Evolutionary conservation across 768 basidiomycete genomes (phyloP).

Genomic region (Termitomyces sp.): DNA sequence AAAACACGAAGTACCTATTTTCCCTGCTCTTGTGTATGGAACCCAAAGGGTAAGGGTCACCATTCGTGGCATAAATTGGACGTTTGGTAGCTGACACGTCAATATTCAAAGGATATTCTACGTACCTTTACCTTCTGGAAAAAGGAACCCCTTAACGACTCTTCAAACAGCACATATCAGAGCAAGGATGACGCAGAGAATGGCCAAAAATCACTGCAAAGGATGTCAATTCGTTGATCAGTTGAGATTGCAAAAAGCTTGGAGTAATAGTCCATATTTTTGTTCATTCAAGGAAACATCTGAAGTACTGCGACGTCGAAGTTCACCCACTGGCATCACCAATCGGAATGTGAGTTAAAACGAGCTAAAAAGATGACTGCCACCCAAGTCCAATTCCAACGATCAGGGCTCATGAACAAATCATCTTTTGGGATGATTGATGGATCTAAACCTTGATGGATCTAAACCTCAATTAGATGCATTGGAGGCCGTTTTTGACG

Average conservation of each 20-base stretch:
- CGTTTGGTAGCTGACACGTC: background rate
- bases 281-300: background rate
- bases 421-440: background rate
- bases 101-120: background rate
- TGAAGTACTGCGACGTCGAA: background rate
- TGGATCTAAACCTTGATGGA: background rate
- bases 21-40: constrained; percentile 1
- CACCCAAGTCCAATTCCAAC: background rate
- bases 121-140: background rate
- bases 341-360: too few species aligned
- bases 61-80: too few species aligned
- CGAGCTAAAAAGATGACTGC: too few species aligned
- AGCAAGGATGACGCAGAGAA: background rate
- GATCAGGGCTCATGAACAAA: background rate
- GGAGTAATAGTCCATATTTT: background rate
- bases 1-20: background rate
- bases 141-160: background rate
- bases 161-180: background rate
- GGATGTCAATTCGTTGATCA: background rate
- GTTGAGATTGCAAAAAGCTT: too few species aligned
- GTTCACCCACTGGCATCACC: background rate
- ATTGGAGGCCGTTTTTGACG: background rate
- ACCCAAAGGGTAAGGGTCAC: background rate
- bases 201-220: background rate
- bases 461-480: background rate